A percentile compares a stretch with the other conserved stretches of the same genome.
phyloP scores from a whole-genome alignment of 169 alveolate genomes.

The Babesia gibsoni region DNA sequence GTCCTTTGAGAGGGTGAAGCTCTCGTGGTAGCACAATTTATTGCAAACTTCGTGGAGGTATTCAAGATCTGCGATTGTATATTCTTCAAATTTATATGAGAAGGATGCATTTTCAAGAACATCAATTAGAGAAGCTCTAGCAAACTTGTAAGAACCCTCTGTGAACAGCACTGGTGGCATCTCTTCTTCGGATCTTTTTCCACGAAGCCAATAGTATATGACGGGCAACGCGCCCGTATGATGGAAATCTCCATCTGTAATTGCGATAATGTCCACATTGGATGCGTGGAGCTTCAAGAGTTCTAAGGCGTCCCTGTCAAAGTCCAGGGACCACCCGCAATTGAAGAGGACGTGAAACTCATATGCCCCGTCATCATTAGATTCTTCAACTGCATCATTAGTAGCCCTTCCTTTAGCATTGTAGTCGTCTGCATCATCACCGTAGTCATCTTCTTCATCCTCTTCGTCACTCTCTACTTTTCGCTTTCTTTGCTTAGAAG shows the following conservation, averaged over 20 bases:
- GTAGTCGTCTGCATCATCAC: too few relatives aligned
- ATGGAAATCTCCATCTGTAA: constrained; percentile 58
- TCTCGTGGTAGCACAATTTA: constrained; percentile 46
- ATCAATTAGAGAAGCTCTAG: constrained; percentile 51
- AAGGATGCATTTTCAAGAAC: constrained; percentile 55
- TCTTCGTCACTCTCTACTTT: too few relatives aligned
- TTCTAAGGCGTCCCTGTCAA: constrained; percentile 26
- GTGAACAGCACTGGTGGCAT: constrained; percentile 47
- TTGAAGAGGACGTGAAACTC: constrained; percentile 34
- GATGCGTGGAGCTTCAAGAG: constrained; percentile 9
- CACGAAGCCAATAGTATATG: constrained; percentile 23
- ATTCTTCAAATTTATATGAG: constrained; percentile 37
- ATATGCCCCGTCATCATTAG: too few relatives aligned
- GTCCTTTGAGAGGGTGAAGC: constrained; percentile 7
- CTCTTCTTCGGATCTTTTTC: not conserved
- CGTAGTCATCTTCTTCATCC: too few relatives aligned
- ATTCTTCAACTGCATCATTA: too few relatives aligned
- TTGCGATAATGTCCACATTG: constrained; percentile 40
- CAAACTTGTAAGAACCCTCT: constrained; percentile 59
- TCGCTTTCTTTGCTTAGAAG: too few relatives aligned
- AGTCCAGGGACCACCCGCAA: constrained; percentile 64
- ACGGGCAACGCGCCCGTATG: constrained; percentile 54
- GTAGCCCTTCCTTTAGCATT: too few relatives aligned
- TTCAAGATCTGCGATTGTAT: constrained; percentile 29
- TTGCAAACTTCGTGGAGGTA: constrained; percentile 10